phyloP scores from a whole-genome alignment of 805 yeast genomes.

The Kregervanrija delftensis region DNA sequence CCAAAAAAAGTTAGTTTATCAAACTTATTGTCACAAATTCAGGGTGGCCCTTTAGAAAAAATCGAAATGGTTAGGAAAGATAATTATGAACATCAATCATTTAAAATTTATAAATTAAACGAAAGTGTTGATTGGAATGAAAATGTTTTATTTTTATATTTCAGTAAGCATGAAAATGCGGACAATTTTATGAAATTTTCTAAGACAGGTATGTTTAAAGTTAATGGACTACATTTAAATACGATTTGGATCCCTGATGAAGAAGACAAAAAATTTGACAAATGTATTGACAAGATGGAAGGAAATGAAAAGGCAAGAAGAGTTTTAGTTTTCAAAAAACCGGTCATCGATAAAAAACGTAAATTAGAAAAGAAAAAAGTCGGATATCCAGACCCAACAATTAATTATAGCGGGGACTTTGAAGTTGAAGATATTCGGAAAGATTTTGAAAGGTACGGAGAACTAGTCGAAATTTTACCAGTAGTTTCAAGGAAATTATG shows the following conservation, averaged over 20 bases:
- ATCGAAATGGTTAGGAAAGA: slow-evolving; percentile 26
- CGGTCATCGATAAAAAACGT: slow-evolving; percentile 21
- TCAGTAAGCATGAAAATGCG: slow-evolving; percentile 49
- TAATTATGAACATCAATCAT: slow-evolving; percentile 6
- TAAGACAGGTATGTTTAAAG: slow-evolving; percentile 44
- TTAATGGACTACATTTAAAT: slow-evolving; percentile 48
- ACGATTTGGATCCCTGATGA: slow-evolving; percentile 38
- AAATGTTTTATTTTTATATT: slow-evolving; percentile 39
- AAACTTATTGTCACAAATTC: slow-evolving; percentile 45
- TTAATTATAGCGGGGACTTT: slow-evolving; percentile 38
- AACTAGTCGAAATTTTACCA: slow-evolving; percentile 54
- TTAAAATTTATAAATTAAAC: not conserved
- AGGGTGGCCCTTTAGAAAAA: slow-evolving; percentile 67
- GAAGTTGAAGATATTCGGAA: slow-evolving; percentile 35
- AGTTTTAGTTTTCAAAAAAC: slow-evolving; percentile 41
- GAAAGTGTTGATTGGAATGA: slow-evolving; percentile 20
- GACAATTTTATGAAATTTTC: slow-evolving; percentile 44
- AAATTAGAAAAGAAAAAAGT: slow-evolving; percentile 12
- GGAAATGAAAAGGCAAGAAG: slow-evolving; percentile 44
- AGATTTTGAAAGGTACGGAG: slow-evolving; percentile 55
- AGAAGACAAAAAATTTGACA: slow-evolving; percentile 4
- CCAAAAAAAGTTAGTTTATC: slow-evolving; percentile 36
- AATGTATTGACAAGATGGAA: slow-evolving; percentile 8
- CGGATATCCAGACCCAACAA: slow-evolving; percentile 37
- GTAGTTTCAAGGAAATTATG: slow-evolving; percentile 61